Evolutionary conservation across 2,329 filamentous ascomycete genomes (phyloP).

Genomic region (Beauveria asiatica): DNA sequence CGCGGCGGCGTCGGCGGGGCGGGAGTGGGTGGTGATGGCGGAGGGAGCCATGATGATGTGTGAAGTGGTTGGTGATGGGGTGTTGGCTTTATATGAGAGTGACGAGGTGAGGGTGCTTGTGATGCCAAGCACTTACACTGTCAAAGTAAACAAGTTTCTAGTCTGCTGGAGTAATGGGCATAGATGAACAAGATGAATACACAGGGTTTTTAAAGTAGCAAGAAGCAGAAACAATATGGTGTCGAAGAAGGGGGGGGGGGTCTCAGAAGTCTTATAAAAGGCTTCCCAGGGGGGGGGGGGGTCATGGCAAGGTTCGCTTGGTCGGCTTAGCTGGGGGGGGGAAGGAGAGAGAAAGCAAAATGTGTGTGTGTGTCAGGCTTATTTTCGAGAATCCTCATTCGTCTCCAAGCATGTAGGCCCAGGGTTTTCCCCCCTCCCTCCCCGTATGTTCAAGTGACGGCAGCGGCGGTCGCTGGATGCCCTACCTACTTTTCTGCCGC

Average conservation of each 20-base stretch:
- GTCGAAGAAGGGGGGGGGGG: background rate
- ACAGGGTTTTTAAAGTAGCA: background rate
- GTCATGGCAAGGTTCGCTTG: background rate
- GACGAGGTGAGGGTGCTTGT: background rate
- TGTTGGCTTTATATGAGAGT: background rate
- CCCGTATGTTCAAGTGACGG: background rate
- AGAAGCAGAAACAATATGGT: background rate
- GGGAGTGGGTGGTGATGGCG: slow-evolving; percentile 41
- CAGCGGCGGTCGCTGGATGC: background rate
- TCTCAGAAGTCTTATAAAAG: slow-evolving; percentile 5
- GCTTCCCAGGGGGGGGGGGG: background rate
- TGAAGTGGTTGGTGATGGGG: background rate
- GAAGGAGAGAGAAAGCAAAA: background rate
- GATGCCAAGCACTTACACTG: background rate
- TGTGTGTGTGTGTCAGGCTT: slow-evolving; percentile 2
- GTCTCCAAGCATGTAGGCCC: background rate
- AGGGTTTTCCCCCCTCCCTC: background rate
- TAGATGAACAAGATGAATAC: background rate
- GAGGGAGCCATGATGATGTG: slow-evolving; percentile 47
- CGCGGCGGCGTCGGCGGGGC: slow-evolving; percentile 42
- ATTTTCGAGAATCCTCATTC: slow-evolving; percentile 3
- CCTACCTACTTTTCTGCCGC: background rate
- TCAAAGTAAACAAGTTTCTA: background rate
- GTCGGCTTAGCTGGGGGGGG: slow-evolving; percentile 1
- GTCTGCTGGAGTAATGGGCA: background rate